Base-by-base conservation (phyloP, 148 eudicot species). In the Dianthus caryophyllus region DNA sequence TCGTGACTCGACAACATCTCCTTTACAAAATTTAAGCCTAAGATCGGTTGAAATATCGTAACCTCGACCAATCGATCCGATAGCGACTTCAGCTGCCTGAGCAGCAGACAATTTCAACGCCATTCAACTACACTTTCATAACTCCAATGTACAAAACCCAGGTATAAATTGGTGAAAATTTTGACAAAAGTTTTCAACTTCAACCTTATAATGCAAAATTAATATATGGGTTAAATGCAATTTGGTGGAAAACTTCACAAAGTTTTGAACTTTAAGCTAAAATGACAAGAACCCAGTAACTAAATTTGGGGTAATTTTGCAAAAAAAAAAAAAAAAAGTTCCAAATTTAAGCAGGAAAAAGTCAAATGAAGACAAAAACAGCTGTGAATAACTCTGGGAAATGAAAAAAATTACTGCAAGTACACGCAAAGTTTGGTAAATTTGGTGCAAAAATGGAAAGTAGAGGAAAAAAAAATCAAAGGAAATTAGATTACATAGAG, bases 11-110 rank as follows among this genome's bases (percentile, higher is more conserved):
- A 7, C 53, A 0, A 79, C 71, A 47, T 88, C 85, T 6, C 97
- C 95, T 80, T 94, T 94, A 39, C 96, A 83, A 61, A 83, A 83
- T 66, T 90, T 94, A 26, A 94, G 88, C 77, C 98, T 85, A 65
- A 94, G 78, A 83, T 94, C 97, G 9, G 79, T 54, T 4, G 97
- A 83, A 14, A 88, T 75, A 70, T 94, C 97, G 67, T 86, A 90
- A 62, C 97, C 98, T 22, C 88, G 71, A 46, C 97, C 98, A 76
- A 94, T 94, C 31, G 96, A 84, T 44, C 77, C 78, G 64, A 94
- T 86, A 11, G 98, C 98, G n/a, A 84, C 77, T 69, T 84, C 83
- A 41, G 97, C 97, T 27, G 96, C 92, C 76, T 82, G 80, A 18
- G 81, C 73, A 71, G 96, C 88, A 31, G 92, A 68, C 65, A 80